Percentiles rank a stretch among this genome's conserved stretches.
phyloP scores from a whole-genome alignment of 441 rosid species.

The Mallotus repandus region DNA sequence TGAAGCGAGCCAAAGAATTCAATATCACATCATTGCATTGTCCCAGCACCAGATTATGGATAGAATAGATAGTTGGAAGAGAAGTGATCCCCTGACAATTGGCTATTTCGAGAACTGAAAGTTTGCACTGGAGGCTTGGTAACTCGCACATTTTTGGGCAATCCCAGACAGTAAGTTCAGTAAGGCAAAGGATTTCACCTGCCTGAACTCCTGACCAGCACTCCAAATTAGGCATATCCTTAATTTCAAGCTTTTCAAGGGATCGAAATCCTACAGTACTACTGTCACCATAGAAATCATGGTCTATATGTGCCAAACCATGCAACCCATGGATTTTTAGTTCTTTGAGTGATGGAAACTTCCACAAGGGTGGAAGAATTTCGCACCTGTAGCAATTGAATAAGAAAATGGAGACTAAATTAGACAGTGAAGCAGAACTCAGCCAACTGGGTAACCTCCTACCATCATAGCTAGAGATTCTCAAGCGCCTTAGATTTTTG shows the following conservation, averaged over 20 bases:
- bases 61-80: neutral
- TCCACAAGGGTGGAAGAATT: conserved; percentile 24
- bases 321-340: conserved; percentile 25
- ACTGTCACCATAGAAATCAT: conserved; percentile 15
- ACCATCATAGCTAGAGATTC: conserved; percentile 21
- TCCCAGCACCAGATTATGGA: neutral
- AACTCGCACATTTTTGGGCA: neutral
- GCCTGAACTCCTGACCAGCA: neutral
- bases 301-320: conserved; percentile 14
- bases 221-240: conserved; percentile 7
- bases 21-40: neutral
- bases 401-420: conserved; percentile 14
- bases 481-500: conserved; percentile 11
- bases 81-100: neutral
- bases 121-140: neutral
- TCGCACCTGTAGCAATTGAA: conserved; percentile 17
- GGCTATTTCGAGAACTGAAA: neutral
- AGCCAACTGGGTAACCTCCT: conserved; percentile 15
- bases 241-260: neutral
- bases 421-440: neutral
- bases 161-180: neutral
- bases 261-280: neutral
- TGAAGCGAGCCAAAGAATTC: neutral
- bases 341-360: conserved; percentile 17
- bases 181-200: neutral